Base-by-base conservation (phyloP, 768 basidiomycete species). In the Mycena albidolilacea region DNA sequence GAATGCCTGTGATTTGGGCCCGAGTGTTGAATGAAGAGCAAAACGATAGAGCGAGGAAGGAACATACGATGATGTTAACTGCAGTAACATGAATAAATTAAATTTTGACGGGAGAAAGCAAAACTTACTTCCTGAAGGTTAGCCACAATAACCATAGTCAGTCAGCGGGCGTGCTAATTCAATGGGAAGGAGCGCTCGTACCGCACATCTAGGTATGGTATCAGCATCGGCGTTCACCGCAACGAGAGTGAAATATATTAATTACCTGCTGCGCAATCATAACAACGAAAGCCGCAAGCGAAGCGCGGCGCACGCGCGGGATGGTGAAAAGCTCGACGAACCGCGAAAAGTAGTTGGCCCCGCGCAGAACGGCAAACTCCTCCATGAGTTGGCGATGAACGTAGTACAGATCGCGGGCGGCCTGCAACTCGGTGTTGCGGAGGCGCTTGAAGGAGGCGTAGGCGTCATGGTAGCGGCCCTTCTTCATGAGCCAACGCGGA, bases 231-330 rank as follows among this genome's bases (percentile, higher is more conserved):
- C 3, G 21, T n/a, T 15, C 3, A 15, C 1, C 3, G 14, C n/a
- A 3, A 41, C 12, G 6, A 8, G 19, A n/a, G 5, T 17, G 17
- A 37, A 2, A n/a, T 50, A n/a, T 7, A 50, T 17, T 50, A 6
- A 10, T 12, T 23, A 70, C 55, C 69, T 95, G 93, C 78, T 95
- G 94, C 23, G 89, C 89, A 78, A 96, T 92, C 88, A 89, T 87
- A 62, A 88, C 87, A 17, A 88, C 86, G 73, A 84, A 88, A 60
- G 85, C 86, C 8, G 87, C 87, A 1, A 88, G 80, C 7, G 87
- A 87, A 5, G 87, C 88, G 35, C 87, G 86, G 38, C 87, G 84
- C 50, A 87, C 69, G 35, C 95, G 91, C 6, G 93, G 93, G 30
- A 95, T 83, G 14, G 89, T 91, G 52, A 66, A 66, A 85, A 62